Evolutionary conservation across 2,329 filamentous ascomycete species (phyloP).

Genomic region (Apiospora sp.): DNA sequence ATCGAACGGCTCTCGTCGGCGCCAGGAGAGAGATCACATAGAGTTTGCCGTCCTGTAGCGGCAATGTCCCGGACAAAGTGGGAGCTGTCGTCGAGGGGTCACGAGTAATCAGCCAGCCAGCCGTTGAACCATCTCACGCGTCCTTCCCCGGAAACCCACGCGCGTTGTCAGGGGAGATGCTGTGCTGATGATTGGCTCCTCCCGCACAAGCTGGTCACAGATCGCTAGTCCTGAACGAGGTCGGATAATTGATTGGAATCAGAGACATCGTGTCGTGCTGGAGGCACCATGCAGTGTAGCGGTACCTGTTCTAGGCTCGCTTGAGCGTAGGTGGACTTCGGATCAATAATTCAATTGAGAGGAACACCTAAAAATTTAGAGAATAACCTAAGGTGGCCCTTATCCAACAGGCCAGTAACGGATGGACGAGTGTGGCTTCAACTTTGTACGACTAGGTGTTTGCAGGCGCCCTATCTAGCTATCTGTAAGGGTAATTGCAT

Average conservation of each 20-base stretch:
- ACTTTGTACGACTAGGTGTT: background rate
- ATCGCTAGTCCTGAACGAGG: slow-evolving; percentile 9
- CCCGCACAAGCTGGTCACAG: slow-evolving; percentile 10
- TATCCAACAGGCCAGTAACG: background rate
- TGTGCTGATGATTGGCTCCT: background rate
- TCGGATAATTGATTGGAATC: background rate
- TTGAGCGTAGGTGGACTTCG: background rate
- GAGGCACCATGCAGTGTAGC: background rate
- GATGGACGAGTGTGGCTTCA: background rate
- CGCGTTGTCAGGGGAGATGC: slow-evolving; percentile 2
- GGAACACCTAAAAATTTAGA: background rate
- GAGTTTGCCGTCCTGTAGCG: background rate
- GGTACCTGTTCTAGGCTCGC: slow-evolving; percentile 3
- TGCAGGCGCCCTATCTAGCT: background rate
- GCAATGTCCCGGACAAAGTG: slow-evolving; percentile 5
- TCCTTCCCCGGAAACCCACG: background rate
- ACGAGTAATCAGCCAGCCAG: background rate
- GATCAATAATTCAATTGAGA: slow-evolving; percentile 10
- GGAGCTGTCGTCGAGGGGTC: background rate
- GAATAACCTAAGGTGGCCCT: background rate
- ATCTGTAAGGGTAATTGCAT: background rate
- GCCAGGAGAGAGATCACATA: background rate
- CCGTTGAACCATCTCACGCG: background rate
- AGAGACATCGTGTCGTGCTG: slow-evolving; percentile 4
- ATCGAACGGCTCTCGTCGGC: background rate